Evolutionary conservation across 148 eudicot species (phyloP), one percentile per base, ranked within the genome.

Genomic region (Salicornia ramosissima): DNA sequence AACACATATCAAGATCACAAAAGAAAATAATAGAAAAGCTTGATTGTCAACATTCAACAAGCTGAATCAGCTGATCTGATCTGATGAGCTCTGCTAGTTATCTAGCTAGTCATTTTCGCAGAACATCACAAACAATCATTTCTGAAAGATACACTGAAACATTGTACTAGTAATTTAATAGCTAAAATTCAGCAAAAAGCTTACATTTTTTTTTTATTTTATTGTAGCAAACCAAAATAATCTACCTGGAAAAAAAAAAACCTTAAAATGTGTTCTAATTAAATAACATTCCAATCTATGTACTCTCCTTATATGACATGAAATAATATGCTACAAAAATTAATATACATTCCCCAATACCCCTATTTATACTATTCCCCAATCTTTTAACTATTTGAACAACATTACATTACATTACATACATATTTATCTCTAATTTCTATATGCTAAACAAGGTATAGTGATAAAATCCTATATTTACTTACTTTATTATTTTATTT

Each of bases 331-430:
- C 81, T 78, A 77, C 81, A 71, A 82, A 85, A 83, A 68, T 60
- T 74, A 82, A 83, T 83, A 80, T 84, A 76, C 92, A 88, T 71
- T 78, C 81, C 81, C 74, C 79, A 78, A 16, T 74, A 54, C 82
- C 43, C 52, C 52, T 39, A 14, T 28, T 5, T 31, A 70, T 71
- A 25, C 47, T 71, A 64, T 53, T 40, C 62, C 62, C 73, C 77
- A 77, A 56, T 53, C 76, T 80, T 76, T n/a, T 71, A 75, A 42
- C 82, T 76, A 51, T 74, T 65, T 73, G 55, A 72, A 72, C 77
- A 77, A 36, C 40, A 36, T 36, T n/a, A n/a, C n/a, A n/a, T n/a
- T n/a, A n/a, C n/a, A n/a, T n/a, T n/a, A n/a, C 8, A 36, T 36
- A 36, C 4, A 69, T 31, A 68, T 51, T 36, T 64, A 54, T 47